These are phyloP conservation scores for Phalaenopsis equestris DNA, from an alignment of 106 monocot species.

Conservation along the genomic window DNA sequence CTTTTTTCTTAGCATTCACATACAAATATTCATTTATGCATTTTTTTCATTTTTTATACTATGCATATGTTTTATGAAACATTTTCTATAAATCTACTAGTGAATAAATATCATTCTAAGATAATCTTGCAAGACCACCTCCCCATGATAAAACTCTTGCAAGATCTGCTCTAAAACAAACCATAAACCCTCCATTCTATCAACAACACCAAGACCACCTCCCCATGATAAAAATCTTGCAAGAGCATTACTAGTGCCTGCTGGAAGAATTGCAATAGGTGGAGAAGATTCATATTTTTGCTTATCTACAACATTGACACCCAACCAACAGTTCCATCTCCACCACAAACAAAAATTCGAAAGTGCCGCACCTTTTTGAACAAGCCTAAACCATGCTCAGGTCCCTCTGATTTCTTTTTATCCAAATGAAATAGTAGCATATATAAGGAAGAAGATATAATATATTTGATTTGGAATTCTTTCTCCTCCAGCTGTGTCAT, in stretches of 20 bases:
- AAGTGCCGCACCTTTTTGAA: constrained; percentile 77
- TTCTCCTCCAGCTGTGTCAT: too few species aligned
- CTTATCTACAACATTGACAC: constrained; percentile 81
- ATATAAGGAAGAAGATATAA: too few species aligned
- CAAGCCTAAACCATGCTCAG: constrained; percentile 64
- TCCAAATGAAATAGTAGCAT: too few species aligned
- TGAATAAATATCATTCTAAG: too few species aligned
- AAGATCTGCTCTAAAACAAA: constrained; percentile 48
- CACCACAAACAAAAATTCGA: constrained; percentile 90
- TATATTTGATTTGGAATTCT: too few species aligned
- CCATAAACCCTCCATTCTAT: constrained; percentile 68
- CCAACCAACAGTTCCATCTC: constrained; percentile 95
- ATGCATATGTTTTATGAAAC: too few species aligned
- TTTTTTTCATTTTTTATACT: too few species aligned
- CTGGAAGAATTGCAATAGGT: constrained; percentile 90
- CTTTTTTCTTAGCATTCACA: too few species aligned
- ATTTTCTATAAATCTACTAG: too few species aligned
- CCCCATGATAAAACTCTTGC: too few species aligned
- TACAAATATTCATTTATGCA: too few species aligned
- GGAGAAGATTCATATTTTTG: constrained; percentile 86
- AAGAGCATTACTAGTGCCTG: constrained; percentile 91
- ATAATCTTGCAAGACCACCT: too few species aligned
- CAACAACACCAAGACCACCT: constrained; percentile 71
- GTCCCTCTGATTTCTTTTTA: constrained; percentile 25
- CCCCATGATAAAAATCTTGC: constrained; percentile 85